A percentile compares a stretch with the other conserved stretches of the same genome.
These are phyloP conservation scores for Haematococcus sp. DNA, from an alignment of 139 green algal species.

Conservation along the genomic window DNA sequence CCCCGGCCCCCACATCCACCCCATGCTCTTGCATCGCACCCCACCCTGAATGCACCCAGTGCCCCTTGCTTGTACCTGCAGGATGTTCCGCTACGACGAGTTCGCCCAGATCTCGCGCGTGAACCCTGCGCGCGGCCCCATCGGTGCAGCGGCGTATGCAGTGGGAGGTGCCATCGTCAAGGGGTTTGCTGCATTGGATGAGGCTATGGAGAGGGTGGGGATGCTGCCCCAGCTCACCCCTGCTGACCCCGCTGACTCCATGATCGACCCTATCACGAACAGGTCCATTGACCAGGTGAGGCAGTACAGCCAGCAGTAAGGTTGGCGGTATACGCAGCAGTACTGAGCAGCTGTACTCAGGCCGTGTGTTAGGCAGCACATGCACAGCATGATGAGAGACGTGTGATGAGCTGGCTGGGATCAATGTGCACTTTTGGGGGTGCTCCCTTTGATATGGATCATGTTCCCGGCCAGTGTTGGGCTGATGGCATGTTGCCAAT, in stretches of 20 bases:
- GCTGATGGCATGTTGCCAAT: no score
- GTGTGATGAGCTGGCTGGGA: not conserved
- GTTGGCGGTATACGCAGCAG: not conserved
- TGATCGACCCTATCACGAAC: not conserved
- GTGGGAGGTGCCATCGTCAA: conserved; percentile 12
- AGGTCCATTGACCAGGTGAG: not conserved
- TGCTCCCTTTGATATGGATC: no score
- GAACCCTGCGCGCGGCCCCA: conserved; percentile 22
- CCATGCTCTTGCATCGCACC: no score
- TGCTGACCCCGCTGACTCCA: not conserved
- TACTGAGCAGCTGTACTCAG: not conserved
- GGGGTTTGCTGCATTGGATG: conserved; percentile 11
- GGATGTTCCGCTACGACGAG: conserved; percentile 64
- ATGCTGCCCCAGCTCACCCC: not conserved
- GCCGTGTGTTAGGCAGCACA: not conserved
- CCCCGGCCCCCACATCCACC: no score
- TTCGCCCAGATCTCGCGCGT: conserved; percentile 44
- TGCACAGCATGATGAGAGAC: not conserved
- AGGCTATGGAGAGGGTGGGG: not conserved
- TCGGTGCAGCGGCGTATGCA: conserved; percentile 18
- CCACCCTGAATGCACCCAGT: no score
- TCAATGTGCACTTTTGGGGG: not conserved
- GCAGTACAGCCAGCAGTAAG: not conserved
- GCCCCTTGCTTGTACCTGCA: no score
- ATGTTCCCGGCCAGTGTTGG: no score